phyloP scores from a whole-genome alignment of 306 rosid species.

The Prunus mongolica region DNA sequence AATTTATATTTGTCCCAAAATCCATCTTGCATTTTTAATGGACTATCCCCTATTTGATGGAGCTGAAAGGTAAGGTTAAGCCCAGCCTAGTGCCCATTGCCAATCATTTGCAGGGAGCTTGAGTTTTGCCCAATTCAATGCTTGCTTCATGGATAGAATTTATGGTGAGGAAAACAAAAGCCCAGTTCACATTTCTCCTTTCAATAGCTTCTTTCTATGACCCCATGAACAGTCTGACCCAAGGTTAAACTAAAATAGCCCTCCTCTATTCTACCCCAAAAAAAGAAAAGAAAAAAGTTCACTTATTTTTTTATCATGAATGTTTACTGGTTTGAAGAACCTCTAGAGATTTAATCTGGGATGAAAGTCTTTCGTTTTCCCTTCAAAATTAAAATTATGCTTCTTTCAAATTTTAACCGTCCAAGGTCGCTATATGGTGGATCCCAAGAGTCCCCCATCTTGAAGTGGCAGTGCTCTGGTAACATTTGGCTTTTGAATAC shows the following conservation, averaged over 20 bases:
- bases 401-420: too few species aligned
- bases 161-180: not conserved
- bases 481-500: not conserved
- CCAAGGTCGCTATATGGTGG: not conserved
- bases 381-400: too few species aligned
- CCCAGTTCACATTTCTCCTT: not conserved
- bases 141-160: not conserved
- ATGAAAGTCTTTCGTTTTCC: too few species aligned
- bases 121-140: not conserved
- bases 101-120: too few species aligned
- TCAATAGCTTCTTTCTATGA: not conserved
- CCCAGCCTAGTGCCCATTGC: not conserved
- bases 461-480: not conserved
- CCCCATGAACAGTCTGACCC: too few species aligned
- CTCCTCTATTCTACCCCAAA: too few species aligned
- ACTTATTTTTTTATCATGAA: too few species aligned
- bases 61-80: not conserved
- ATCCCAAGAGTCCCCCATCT: not conserved
- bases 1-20: not conserved
- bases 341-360: too few species aligned
- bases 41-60: not conserved
- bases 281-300: too few species aligned
- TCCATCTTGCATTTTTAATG: not conserved
- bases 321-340: too few species aligned
- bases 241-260: too few species aligned